phyloP scores from a whole-genome alignment of 1,139 yeast species.

The Kodamaea alishanica region DNA sequence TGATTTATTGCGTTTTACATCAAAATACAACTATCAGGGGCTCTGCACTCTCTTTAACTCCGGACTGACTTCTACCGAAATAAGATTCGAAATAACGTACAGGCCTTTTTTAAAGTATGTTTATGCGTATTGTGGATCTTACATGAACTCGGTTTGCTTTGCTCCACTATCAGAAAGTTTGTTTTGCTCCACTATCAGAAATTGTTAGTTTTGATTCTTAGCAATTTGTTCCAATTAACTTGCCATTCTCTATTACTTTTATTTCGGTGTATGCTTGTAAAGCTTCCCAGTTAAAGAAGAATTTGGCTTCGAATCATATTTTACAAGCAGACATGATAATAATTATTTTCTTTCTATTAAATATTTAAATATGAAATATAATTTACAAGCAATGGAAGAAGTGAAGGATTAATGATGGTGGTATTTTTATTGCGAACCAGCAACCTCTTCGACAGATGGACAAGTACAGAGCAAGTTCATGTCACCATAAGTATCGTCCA shows the following conservation, averaged over 20 bases:
- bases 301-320: neutral
- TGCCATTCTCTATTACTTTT: neutral
- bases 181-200: too few species aligned
- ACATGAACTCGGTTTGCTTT: too few species aligned
- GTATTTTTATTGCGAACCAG: conserved; percentile 15
- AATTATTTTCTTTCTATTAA: neutral
- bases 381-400: neutral
- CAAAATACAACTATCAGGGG: too few species aligned
- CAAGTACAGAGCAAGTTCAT: conserved; percentile 91
- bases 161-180: too few species aligned
- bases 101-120: too few species aligned
- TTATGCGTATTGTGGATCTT: too few species aligned
- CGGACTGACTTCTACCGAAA: too few species aligned
- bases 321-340: neutral
- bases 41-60: too few species aligned
- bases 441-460: conserved; percentile 73
- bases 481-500: conserved; percentile 94
- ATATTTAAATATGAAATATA: neutral
- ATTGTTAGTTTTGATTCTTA: neutral
- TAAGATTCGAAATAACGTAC: too few species aligned
- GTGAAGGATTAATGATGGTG: conserved; percentile 2
- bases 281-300: neutral
- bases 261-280: neutral
- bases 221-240: too few species aligned
- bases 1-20: too few species aligned